phyloP scores from a whole-genome alignment of 768 basidiomycete genomes.

The Kockovaella imperatae region DNA sequence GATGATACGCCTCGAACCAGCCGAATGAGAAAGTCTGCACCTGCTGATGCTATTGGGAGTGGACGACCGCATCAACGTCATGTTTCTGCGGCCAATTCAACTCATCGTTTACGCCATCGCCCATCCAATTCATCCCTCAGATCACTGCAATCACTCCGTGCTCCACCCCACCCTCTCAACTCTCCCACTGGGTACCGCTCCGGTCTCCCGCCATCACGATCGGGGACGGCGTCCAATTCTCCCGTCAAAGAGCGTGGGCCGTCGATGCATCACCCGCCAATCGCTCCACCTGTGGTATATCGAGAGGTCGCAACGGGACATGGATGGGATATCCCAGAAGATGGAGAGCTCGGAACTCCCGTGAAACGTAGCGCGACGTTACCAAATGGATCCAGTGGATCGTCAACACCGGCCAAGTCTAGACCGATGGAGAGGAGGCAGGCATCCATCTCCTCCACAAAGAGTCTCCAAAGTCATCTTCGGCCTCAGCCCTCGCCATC shows the following conservation, averaged over 20 bases:
- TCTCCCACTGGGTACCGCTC: slow-evolving; percentile 30
- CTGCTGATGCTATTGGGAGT: too few species aligned
- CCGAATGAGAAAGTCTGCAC: too few species aligned
- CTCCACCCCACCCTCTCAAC: slow-evolving; percentile 39
- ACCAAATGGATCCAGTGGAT: not conserved
- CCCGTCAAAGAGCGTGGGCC: slow-evolving; percentile 19
- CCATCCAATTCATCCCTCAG: slow-evolving; percentile 35
- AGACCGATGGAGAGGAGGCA: not conserved
- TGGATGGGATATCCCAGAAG: slow-evolving; percentile 24
- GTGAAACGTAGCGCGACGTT: too few species aligned
- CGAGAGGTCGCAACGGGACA: slow-evolving; percentile 20
- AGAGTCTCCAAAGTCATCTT: not conserved
- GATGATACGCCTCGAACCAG: slow-evolving; percentile 4
- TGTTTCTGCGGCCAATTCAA: slow-evolving; percentile 6
- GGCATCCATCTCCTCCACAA: not conserved
- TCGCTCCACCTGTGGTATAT: slow-evolving; percentile 29
- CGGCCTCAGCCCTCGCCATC: not conserved
- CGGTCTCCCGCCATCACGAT: slow-evolving; percentile 12
- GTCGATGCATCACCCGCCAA: slow-evolving; percentile 31
- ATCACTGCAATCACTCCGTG: slow-evolving; percentile 36
- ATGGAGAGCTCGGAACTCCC: not conserved
- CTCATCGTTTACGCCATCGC: slow-evolving; percentile 19
- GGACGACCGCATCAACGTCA: slow-evolving; percentile 16
- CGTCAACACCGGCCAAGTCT: not conserved
- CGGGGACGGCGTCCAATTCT: slow-evolving; percentile 20